Conservation (phyloP, 1,284 basidiomycete species). For the Tylopilus sp. region DNA sequence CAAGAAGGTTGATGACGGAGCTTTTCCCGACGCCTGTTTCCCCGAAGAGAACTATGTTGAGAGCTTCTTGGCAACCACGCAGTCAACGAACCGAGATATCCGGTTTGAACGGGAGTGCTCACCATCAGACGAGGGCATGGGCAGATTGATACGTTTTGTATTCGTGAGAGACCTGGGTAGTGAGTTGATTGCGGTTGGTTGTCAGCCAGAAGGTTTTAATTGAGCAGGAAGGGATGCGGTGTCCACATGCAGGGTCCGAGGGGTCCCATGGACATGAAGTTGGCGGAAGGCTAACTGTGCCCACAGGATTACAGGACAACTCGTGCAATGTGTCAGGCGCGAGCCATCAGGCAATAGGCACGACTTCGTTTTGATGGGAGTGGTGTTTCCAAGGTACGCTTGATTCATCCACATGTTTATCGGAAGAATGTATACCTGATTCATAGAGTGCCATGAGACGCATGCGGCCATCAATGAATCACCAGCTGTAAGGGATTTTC, state of each 20-base stretch:
- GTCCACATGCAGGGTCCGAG: slow-evolving; percentile 8
- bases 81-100: slow-evolving; percentile 6
- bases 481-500: background rate
- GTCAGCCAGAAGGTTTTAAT: slow-evolving; percentile 15
- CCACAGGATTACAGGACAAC: slow-evolving; percentile 14
- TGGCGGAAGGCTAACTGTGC: slow-evolving; percentile 7
- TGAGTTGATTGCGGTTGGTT: slow-evolving; percentile 8
- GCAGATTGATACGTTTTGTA: slow-evolving; percentile 8
- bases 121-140: slow-evolving; percentile 35
- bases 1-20: slow-evolving; percentile 45
- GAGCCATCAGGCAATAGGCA: slow-evolving; percentile 18
- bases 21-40: slow-evolving; percentile 47
- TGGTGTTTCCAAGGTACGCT: background rate
- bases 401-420: slow-evolving; percentile 7
- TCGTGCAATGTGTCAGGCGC: slow-evolving; percentile 22
- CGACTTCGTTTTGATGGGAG: slow-evolving; percentile 8
- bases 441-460: background rate
- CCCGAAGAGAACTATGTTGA: slow-evolving; percentile 44
- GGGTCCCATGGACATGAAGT: slow-evolving; percentile 9
- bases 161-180: slow-evolving; percentile 13
- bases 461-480: background rate
- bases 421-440: background rate
- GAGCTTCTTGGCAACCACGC: slow-evolving; percentile 2
- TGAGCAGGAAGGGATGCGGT: slow-evolving; percentile 17
- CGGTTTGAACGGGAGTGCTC: slow-evolving; percentile 8